phyloP scores from a whole-genome alignment of 164 flowering plant genomes.

The Paratinospora sagittata region DNA sequence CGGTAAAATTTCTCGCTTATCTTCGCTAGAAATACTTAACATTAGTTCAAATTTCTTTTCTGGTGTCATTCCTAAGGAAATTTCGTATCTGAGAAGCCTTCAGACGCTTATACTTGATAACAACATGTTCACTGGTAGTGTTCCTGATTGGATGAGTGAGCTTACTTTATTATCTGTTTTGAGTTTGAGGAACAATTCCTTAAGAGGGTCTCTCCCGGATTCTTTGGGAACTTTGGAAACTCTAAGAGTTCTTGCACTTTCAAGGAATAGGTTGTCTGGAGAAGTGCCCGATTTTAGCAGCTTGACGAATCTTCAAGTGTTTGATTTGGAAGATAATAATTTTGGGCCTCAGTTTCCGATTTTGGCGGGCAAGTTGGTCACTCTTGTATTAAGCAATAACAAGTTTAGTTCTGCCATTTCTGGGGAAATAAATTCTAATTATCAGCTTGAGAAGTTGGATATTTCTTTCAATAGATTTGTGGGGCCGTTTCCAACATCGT shows the following conservation, averaged over 20 bases:
- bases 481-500: conserved; percentile 62
- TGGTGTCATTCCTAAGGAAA: conserved; percentile 55
- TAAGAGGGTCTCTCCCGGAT: conserved; percentile 58
- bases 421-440: conserved; percentile 45
- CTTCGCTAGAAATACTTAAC: conserved; percentile 78
- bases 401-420: conserved; percentile 66
- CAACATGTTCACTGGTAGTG: conserved; percentile 55
- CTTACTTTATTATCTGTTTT: conserved; percentile 57
- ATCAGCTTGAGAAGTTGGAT: conserved; percentile 68
- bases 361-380: conserved; percentile 50
- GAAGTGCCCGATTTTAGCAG: conserved; percentile 74
- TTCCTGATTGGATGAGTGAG: conserved; percentile 53
- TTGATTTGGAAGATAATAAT: conserved; percentile 64
- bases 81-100: conserved; percentile 45
- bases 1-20: conserved; percentile 45
- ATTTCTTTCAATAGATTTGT: conserved; percentile 70
- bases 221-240: conserved; percentile 46
- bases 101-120: conserved; percentile 76
- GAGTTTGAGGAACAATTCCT: conserved; percentile 66
- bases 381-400: conserved; percentile 62
- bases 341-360: conserved; percentile 76
- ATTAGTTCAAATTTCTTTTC: conserved; percentile 70
- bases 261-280: conserved; percentile 62
- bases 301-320: conserved; percentile 81
- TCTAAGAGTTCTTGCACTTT: conserved; percentile 67